These are phyloP conservation scores for Talaromyces piceae DNA, from an alignment of 2,329 filamentous ascomycete genomes.

Conservation along the genomic window DNA sequence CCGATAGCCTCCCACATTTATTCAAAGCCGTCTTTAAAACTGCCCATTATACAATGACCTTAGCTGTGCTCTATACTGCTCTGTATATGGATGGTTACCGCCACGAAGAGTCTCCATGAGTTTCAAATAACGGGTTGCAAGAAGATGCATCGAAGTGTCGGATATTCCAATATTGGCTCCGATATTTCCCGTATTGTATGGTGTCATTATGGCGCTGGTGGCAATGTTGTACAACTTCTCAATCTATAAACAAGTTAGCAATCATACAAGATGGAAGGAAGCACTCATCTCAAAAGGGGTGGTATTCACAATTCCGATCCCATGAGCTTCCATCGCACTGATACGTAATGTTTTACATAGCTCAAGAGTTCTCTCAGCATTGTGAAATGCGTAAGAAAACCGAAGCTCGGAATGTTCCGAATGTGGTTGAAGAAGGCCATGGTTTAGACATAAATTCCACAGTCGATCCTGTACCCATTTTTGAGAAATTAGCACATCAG, in stretches of 20 bases:
- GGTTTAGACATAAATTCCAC: conserved; percentile 36
- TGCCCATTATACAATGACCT: no score
- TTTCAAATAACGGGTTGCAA: conserved; percentile 26
- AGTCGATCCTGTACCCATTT: conserved; percentile 39
- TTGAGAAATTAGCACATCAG: conserved; percentile 37
- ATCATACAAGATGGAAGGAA: not conserved
- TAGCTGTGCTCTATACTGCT: conserved; percentile 20
- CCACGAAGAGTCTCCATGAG: conserved; percentile 27
- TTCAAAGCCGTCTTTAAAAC: no score
- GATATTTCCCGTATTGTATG: conserved; percentile 15
- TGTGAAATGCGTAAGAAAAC: conserved; percentile 29
- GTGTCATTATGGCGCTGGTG: conserved; percentile 20
- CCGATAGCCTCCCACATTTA: no score
- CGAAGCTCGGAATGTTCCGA: conserved; percentile 32
- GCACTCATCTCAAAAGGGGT: not conserved
- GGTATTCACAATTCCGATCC: conserved; percentile 30
- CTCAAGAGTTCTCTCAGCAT: conserved; percentile 29
- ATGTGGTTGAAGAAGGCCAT: conserved; percentile 28
- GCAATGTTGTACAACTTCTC: conserved; percentile 37
- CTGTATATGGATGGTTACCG: conserved; percentile 29
- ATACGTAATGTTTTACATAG: conserved; percentile 26
- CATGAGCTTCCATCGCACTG: conserved; percentile 37
- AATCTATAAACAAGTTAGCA: conserved; percentile 16
- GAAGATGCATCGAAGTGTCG: conserved; percentile 12
- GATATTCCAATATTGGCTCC: not conserved